These are phyloP conservation scores for Suillus luteus DNA, from an alignment of 768 basidiomycete species.

Conservation along the genomic window DNA sequence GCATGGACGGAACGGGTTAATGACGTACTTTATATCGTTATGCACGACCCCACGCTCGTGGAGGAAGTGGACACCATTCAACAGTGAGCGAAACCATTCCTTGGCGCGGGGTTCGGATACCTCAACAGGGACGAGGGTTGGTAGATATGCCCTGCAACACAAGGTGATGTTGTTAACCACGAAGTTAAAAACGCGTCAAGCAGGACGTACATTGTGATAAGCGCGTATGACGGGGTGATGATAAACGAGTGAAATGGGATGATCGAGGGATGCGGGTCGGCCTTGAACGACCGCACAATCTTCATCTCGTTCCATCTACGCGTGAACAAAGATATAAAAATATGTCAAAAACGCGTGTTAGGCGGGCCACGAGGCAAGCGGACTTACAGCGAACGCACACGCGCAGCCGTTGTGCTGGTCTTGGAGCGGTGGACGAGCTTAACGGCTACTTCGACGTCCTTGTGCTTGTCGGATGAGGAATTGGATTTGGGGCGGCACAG, in stretches of 20 bases:
- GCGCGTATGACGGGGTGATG: conserved; percentile 86
- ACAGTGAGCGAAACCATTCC: conserved; percentile 79
- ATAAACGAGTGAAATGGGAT: conserved; percentile 94
- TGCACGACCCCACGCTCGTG: conserved; percentile 85
- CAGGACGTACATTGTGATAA: conserved; percentile 83
- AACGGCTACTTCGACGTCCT: conserved; percentile 69
- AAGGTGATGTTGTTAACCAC: conserved; percentile 12
- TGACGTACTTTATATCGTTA: conserved; percentile 88
- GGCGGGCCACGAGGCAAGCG: conserved; percentile 4
- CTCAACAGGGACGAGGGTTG: conserved; percentile 85
- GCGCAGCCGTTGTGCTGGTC: conserved; percentile 82
- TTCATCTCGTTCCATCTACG: conserved; percentile 98
- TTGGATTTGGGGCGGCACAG: conserved; percentile 63
- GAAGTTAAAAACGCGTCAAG: conserved; percentile 12
- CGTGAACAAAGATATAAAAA: background rate
- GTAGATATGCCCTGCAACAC: conserved; percentile 74
- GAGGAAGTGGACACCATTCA: conserved; percentile 82
- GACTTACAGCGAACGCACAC: conserved; percentile 83
- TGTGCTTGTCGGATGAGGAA: conserved; percentile 42
- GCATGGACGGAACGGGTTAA: background rate
- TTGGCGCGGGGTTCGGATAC: conserved; percentile 78
- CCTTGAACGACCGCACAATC: conserved; percentile 81
- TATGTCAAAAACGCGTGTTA: conserved; percentile 4
- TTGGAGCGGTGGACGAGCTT: conserved; percentile 90
- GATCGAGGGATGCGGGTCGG: conserved; percentile 88